Conservation (phyloP, 179 eudicot genomes). For the Drosera spatulata region DNA sequence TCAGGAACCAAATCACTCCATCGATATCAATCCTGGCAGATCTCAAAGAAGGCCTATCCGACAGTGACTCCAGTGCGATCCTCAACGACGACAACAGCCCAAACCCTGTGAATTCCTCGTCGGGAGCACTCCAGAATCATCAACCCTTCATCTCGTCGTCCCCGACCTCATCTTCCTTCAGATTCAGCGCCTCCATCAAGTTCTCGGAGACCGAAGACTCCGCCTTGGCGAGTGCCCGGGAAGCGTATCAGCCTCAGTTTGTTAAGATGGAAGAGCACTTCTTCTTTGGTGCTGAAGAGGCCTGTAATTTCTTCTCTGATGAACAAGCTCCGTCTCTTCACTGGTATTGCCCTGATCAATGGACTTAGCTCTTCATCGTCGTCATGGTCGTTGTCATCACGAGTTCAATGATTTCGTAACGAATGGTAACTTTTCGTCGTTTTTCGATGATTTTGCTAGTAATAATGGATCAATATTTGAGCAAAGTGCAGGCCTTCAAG, state of each 20-base stretch:
- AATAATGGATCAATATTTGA: neutral
- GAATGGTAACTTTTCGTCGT: neutral
- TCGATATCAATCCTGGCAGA: neutral
- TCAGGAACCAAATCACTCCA: neutral
- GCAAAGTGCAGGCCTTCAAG: neutral
- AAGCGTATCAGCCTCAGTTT: slow-evolving; percentile 24
- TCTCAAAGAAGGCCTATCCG: slow-evolving; percentile 18
- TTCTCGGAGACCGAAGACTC: slow-evolving; percentile 11
- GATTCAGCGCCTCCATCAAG: slow-evolving; percentile 19
- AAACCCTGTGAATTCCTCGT: slow-evolving; percentile 27
- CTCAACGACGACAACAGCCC: slow-evolving; percentile 55
- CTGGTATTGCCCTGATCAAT: slow-evolving; percentile 55
- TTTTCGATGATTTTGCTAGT: neutral
- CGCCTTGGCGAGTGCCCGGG: slow-evolving; percentile 4
- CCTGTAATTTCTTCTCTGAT: slow-evolving; percentile 67
- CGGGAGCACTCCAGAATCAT: slow-evolving; percentile 12
- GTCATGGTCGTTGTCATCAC: neutral
- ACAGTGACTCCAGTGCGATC: slow-evolving; percentile 81
- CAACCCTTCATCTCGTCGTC: slow-evolving; percentile 9
- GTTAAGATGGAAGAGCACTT: slow-evolving; percentile 69
- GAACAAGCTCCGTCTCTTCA: slow-evolving; percentile 70
- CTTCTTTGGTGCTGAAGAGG: slow-evolving; percentile 57
- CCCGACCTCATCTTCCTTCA: slow-evolving; percentile 7
- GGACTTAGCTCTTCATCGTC: slow-evolving; percentile 20
- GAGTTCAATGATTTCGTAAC: neutral